Base-by-base conservation (phyloP, 306 rosid genomes). In the Vicia villosa region DNA sequence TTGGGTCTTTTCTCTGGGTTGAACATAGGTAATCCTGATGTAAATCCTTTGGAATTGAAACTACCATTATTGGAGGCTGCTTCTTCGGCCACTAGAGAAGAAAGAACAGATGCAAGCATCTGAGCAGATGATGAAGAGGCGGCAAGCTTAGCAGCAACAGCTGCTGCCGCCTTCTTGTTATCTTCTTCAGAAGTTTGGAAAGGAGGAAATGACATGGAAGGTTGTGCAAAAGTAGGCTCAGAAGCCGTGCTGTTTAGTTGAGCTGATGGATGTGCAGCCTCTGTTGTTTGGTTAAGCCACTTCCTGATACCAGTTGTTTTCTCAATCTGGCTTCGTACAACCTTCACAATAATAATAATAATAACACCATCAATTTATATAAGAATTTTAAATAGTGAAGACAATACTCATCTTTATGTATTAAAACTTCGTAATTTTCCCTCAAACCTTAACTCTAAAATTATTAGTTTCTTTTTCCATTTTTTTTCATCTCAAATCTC, bases 21-120 rank as follows among this genome's bases (percentile, higher is more conserved):
- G 76, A 83, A 83, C 74, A 82, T 66, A 63, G 93, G 65, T 37
- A 77, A 65, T 20, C 83, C 90, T 6, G 96, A 71, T 50, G 85
- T 34, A 68, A 85, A 81, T 63, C 80, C 91, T 30, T 79, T 71
- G 47, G 92, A 77, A 10, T 76, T 85, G 61, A 75, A 50, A 75
- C 83, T 52, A 32, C 84, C 83, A 42, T 80, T 87, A 83, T 77
- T 74, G 60, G 89, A 86, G 78, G 97, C 89, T 79, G 89, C 95
- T 81, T 92, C 97, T 86, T 92, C 97, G 49, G 97, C 96, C n/a
- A 86, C 96, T 61, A 92, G 90, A 14, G 96, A 92, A 28, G 96
- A 87, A 67, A 92, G 90, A 69, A 87, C 90, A 58, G 96, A 92
- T 26, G 95, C 83, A 63, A 92, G 85, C 96, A 92, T 92, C 75